Evolutionary conservation across 805 yeast genomes (phyloP), one percentile per base, ranked within the genome.

Genomic region (Wickerhamiella lipophila): DNA sequence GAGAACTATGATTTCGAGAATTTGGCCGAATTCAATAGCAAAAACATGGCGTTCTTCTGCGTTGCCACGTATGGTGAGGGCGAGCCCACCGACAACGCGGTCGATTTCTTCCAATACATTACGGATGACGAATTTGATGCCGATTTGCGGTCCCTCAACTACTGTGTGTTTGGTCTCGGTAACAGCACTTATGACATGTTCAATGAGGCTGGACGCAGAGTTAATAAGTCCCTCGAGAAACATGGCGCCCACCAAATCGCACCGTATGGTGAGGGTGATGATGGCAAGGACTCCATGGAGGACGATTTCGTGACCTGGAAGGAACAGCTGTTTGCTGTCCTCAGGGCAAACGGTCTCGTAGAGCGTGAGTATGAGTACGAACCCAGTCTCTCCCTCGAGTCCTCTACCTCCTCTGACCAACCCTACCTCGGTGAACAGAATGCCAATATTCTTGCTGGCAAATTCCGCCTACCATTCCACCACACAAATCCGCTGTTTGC

Each of bases 21-120:
- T 54, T 70, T 92, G 49, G 78, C 77, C 59, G 76, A 76, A 45
- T 65, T 89, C 53, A 75, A 79, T 18, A 68, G 70, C 15, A 75
- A 75, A 52, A 69, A 76, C 49, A 67, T 76, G n/a, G 78, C 78
- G 18, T 78, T 86, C 53, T 81, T 89, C 60, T 73, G 89, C 61
- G 71, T 87, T 68, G 92, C 97, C 27, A 86, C 96, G 9, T 92
- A 92, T 59, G 98, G 98, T 58, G 98, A 89, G 68, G 98, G 98
- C 62, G 98, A 89, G 64, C 95, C 95, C 57, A 89, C 98, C 12
- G 98, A 89, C 64, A 84, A 85, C 58, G 92, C 96, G n/a, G 75
- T 76, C 38, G 78, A 77, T 34, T 85, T 92, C 63, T 79, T 77
- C 61, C 82, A 80, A 50, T 73, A 88, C 59, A 75, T 78, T 29